Base-by-base conservation (phyloP, 306 rosid species). In the Prunus mume region DNA sequence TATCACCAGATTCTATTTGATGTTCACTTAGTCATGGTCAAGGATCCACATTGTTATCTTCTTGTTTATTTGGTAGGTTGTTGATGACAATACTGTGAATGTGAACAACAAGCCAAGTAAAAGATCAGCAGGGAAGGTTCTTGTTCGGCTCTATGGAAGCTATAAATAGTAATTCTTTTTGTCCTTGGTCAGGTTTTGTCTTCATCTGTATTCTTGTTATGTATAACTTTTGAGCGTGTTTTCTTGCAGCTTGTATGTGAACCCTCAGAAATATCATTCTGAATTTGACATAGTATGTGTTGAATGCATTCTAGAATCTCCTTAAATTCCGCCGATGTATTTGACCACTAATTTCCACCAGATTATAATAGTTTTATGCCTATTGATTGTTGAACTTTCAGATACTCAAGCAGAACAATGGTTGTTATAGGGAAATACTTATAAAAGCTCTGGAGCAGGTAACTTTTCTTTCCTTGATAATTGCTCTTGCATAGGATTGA, bases 141-240 rank as follows among this genome's bases (percentile, higher is more conserved):
- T 81, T 76, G 97, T 90, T 80, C 81, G 95, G 90, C 78, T 86
- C 34, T 91, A 90, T 19, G 97, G 97, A 85, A 88, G 90, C 78
- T 86, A 86, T 73, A 71, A 65, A 60, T 86, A 78, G 95, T 88
- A 30, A 66, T 89, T 85, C 72, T 66, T 64, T 28, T 67, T 38
- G 75, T 38, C 71, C 72, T 25, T 73, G 47, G 30, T 68, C 51
- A 51, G 47, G 11, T 56, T 51, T 34, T 83, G 10, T 67, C 34
- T 18, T 76, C 51, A 68, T 10, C 65, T 15, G 10, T 18, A 9
- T 78, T 79, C 50, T 18, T 41, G 41, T 72, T 28, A 20, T 56
- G 20, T 51, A 24, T 76, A 71, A 76, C n/a, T 1, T 70, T 75
- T 30, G 32, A 55, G 28, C 64, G 15, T 80, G 57, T 84, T 22